Base-by-base conservation (phyloP, 129 eudicot genomes). In the Dittrichia graveolens region DNA sequence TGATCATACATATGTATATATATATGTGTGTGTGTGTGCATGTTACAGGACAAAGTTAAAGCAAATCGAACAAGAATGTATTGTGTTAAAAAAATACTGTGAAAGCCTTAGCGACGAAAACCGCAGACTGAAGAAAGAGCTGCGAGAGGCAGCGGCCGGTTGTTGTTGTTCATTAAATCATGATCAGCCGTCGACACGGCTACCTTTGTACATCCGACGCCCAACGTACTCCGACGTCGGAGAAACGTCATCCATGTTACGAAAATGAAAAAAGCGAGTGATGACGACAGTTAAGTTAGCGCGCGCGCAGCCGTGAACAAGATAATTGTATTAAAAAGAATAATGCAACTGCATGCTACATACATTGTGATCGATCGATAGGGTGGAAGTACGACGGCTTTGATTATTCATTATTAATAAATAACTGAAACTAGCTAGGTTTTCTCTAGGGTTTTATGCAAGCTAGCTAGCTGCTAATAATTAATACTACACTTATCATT, bases 1-100 rank as follows among this genome's bases (percentile, higher is more conserved):
- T 73, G 52, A 45, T 72, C 60, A 14, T 54, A 24, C 31, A 24
- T 2, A 24, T 2, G 2, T 2, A 24, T 24, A 24, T 24, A 24
- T 24, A 24, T 24, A 24, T 24, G 2, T 24, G 31, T 2, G 39
- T 49, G 8, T 24, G 2, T 24, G 2, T 24, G 31, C 31, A 46
- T 49, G 8, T 18, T 10, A 56, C 83, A 90, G 96, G 93, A 90
- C 87, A 6, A 90, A 90, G 76, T 41, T 90, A 77, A 90, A 90
- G 84, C 93, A 87, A 56, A 90, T 85, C 5, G 93, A 85, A 71
- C 74, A 85, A 44, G 93, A 87, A 56, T 85, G 83, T 16, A 82
- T 68, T 73, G 62, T 70, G 46, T 71, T 87, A 83, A 86, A 85
- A 85, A 80, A 76, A 75, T 61, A 82, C 0, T 90, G 90, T 38